Evolutionary conservation across 78 protist species (phyloP).

Genomic region (Pigoraptor vietnamica): DNA sequence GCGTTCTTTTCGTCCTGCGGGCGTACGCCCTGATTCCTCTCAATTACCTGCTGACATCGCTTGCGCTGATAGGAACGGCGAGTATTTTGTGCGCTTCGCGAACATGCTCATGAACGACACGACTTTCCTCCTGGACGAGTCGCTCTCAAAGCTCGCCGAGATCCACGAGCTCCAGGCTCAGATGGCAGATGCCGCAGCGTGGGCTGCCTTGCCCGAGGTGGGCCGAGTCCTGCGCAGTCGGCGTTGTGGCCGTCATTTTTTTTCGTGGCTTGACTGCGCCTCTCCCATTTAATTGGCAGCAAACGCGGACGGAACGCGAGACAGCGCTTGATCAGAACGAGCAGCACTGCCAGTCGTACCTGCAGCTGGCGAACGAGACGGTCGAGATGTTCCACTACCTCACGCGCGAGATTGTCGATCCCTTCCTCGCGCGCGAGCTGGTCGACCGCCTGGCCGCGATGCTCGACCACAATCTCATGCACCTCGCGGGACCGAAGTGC

Average conservation of each 20-base stretch:
- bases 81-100: slow-evolving; percentile 27
- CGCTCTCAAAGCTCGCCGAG: not conserved
- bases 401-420: not conserved
- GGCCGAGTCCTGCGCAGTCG: too few species aligned
- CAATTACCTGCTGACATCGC: not conserved
- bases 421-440: slow-evolving; percentile 15
- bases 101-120: slow-evolving; percentile 32
- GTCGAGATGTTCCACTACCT: not conserved
- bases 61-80: not conserved
- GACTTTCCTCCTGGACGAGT: slow-evolving; percentile 36
- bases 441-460: slow-evolving; percentile 32
- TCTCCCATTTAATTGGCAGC: not conserved
- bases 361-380: not conserved
- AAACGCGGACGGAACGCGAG: not conserved
- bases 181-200: not conserved
- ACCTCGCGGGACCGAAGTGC: slow-evolving; percentile 38
- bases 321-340: not conserved
- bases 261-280: not conserved
- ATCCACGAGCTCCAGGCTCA: not conserved
- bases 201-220: not conserved
- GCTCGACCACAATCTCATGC: slow-evolving; percentile 27
- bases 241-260: not conserved
- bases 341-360: not conserved
- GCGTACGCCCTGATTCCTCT: not conserved
- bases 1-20: not conserved